Conservation (phyloP, 1,284 basidiomycete genomes). For the Lentinus polychrous region DNA sequence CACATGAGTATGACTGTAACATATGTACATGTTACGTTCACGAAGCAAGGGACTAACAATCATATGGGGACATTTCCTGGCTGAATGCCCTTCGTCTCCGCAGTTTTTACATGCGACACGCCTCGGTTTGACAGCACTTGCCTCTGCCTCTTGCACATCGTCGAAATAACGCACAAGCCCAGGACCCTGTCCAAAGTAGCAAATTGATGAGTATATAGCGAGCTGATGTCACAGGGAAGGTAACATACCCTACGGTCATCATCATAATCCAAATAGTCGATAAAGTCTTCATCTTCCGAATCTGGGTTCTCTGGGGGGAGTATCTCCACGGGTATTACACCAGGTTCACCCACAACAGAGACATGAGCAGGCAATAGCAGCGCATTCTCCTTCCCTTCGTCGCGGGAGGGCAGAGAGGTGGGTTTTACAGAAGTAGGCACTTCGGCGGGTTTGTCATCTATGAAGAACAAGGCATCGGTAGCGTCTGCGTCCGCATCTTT, state of each 20-base stretch:
- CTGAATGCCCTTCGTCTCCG: constrained; percentile 62
- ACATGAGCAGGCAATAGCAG: constrained; percentile 64
- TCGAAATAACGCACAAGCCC: constrained; percentile 61
- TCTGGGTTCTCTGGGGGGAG: constrained; percentile 31
- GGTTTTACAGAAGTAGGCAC: constrained; percentile 26
- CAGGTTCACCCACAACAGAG: constrained; percentile 35
- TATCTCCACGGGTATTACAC: constrained; percentile 36
- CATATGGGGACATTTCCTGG: constrained; percentile 54
- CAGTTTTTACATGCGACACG: constrained; percentile 65
- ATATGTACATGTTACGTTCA: constrained; percentile 4
- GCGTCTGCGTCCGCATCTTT: too few relatives aligned
- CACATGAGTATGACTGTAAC: constrained; percentile 5
- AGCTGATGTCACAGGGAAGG: background rate
- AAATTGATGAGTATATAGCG: constrained; percentile 2
- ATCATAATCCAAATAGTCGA: constrained; percentile 64
- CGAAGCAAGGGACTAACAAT: constrained; percentile 43
- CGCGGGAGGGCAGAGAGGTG: background rate
- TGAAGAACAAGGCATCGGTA: constrained; percentile 35
- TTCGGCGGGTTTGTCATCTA: constrained; percentile 40
- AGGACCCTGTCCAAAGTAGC: constrained; percentile 20
- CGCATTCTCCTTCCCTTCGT: constrained; percentile 12
- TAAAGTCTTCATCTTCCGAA: constrained; percentile 48
- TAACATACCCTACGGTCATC: constrained; percentile 51
- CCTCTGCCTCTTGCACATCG: constrained; percentile 24
- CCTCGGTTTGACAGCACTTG: constrained; percentile 32